Base-by-base conservation (phyloP, 352 stramenopile species). In the Phytophthora pini region DNA sequence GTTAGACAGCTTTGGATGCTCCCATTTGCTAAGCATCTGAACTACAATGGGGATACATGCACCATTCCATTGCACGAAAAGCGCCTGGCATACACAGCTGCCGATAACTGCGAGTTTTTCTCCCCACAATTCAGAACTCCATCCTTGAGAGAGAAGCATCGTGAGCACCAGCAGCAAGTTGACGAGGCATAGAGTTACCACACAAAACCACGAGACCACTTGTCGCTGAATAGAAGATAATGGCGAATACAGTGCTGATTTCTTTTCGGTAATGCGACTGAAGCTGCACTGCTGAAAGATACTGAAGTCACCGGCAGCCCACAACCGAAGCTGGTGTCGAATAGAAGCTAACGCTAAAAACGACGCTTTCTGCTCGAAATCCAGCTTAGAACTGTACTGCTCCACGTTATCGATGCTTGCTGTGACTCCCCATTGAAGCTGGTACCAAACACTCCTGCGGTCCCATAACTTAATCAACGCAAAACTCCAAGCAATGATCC, bases 391-490 rank as follows among this genome's bases (percentile, higher is more conserved):
- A 13, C 31, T 4, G 10, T 13, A 12, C 31, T 36, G 31, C 31
- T 36, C 7, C 7, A 36, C 31, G 31, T 12, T 36, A 9, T 36
- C 31, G 9, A 36, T 36, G 31, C 13, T 9, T 13, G 31, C 10
- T 2, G 20, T 70, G 31, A 77, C 77, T 3, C 80, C 81, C 84
- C 84, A 92, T 62, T 87, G 68, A 15, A 92, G 80, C 27, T 80
- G 69, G 29, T 81, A 82, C 80, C 79, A 85, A 6, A 81, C 70
- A 31, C 79, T 87, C 34, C 69, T 75, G 9, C 80, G 84, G 22
- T 89, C 69, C 84, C 84, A 92, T 31, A 64, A 34, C 46, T 89
- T 90, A 22, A 67, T 63, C 51, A 90, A 87, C n/a, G 72, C 40
- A 29, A 87, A 70, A 1, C 72, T 74, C 81, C 76, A 89, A 34